A percentile compares a stretch with the other conserved stretches of the same genome.
These are phyloP conservation scores for Phaffia tasmanica DNA, from an alignment of 768 basidiomycete genomes.

Conservation along the genomic window DNA sequence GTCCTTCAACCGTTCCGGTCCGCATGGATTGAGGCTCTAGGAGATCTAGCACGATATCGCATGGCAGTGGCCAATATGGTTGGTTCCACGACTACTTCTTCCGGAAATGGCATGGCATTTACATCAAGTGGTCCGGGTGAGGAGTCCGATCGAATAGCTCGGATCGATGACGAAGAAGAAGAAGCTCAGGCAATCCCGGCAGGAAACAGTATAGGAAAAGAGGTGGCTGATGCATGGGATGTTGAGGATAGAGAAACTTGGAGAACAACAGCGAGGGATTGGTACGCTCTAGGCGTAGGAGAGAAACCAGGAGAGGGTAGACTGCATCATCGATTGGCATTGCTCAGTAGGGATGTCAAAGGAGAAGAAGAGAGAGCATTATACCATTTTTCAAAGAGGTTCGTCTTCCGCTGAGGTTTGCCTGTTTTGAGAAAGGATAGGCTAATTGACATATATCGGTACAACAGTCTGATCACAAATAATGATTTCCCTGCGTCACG, in stretches of 20 bases:
- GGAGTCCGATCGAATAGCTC: neutral
- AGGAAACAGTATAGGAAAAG: constrained; percentile 64
- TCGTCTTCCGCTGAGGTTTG: constrained; percentile 29
- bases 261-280: constrained; percentile 76
- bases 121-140: neutral
- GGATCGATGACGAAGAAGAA: constrained; percentile 46
- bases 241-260: constrained; percentile 75
- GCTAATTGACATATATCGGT: neutral
- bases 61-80: constrained; percentile 85
- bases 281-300: constrained; percentile 78
- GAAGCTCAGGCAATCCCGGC: constrained; percentile 23
- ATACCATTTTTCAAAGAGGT: constrained; percentile 96
- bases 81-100: constrained; percentile 37
- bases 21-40: constrained; percentile 92
- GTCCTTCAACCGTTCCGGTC: constrained; percentile 57
- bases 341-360: constrained; percentile 72
- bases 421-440: neutral
- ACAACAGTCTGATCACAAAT: constrained; percentile 68
- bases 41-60: constrained; percentile 85
- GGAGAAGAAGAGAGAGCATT: constrained; percentile 70
- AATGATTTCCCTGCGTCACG: constrained; percentile 80
- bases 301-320: constrained; percentile 90
- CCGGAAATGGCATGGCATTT: constrained; percentile 35
- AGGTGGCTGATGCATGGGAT: constrained; percentile 65
- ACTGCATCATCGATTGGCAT: constrained; percentile 83